Percentiles rank a stretch among this genome's conserved stretches.
Evolutionary conservation across 345 rosid genomes (phyloP).

Genomic region (Clarkia xantiana): DNA sequence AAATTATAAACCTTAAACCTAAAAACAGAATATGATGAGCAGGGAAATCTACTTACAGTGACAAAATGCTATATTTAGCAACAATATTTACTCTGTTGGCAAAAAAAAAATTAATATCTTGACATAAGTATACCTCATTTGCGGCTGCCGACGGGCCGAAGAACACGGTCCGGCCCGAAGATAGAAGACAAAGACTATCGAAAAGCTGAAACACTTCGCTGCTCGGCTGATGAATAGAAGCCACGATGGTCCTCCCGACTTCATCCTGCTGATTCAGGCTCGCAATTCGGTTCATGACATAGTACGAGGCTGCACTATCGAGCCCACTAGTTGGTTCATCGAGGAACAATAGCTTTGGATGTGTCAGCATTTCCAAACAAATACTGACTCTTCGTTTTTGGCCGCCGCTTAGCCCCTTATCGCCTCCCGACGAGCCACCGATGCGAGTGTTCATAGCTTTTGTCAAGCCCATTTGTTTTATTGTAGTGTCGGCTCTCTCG

Average conservation of each 20-base stretch:
- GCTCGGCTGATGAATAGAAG: constrained; percentile 6
- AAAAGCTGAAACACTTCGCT: constrained; percentile 4
- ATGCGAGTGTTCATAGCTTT: background rate
- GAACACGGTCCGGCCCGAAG: background rate
- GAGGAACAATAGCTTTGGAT: background rate
- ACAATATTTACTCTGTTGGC: background rate
- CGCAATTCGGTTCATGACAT: constrained; percentile 1
- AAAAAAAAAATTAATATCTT: no score
- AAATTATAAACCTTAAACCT: no score
- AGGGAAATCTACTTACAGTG: background rate
- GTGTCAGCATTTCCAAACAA: constrained; percentile 3
- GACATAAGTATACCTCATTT: background rate
- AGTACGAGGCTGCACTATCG: background rate
- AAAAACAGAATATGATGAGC: no score
- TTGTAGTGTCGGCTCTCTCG: constrained; percentile 4
- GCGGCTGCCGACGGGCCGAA: background rate
- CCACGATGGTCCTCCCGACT: background rate
- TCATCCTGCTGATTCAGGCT: background rate
- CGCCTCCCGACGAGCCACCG: background rate
- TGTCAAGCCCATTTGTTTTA: constrained; percentile 3
- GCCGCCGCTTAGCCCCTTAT: background rate
- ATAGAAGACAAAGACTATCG: background rate
- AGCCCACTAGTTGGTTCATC: constrained; percentile 5
- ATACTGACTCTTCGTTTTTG: constrained; percentile 4
- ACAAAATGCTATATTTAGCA: no score